Percentiles rank a stretch among this genome's conserved stretches.
These are phyloP conservation scores for Cyberlindnera mississippiensis DNA, from an alignment of 805 yeast species.

Conservation along the genomic window DNA sequence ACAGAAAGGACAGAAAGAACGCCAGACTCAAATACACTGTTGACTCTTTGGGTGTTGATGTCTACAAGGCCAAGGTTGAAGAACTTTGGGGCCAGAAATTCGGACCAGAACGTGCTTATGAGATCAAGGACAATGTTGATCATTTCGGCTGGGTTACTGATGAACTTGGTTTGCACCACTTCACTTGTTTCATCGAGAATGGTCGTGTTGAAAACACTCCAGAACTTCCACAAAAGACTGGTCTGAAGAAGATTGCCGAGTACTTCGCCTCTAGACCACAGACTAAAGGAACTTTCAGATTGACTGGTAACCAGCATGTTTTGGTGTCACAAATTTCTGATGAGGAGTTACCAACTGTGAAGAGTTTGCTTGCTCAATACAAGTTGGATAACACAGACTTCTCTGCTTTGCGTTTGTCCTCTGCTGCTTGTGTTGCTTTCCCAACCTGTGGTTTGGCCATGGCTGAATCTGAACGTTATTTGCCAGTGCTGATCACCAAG, in stretches of 20 bases:
- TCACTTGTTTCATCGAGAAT: conserved; percentile 91
- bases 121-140: conserved; percentile 84
- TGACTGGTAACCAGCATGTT: conserved; percentile 95
- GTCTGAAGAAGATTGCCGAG: conserved; percentile 75
- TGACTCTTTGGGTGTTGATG: conserved; percentile 89
- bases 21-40: conserved; percentile 96
- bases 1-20: conserved; percentile 93
- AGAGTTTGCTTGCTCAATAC: conserved; percentile 61
- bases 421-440: conserved; percentile 96
- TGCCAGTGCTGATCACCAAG: conserved; percentile 78
- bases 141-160: conserved; percentile 93
- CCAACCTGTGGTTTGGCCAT: conserved; percentile 98
- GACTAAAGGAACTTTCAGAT: conserved; percentile 79
- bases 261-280: conserved; percentile 45
- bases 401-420: conserved; percentile 81
- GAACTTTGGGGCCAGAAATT: conserved; percentile 75
- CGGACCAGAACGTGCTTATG: conserved; percentile 64
- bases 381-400: conserved; percentile 80
- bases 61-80: conserved; percentile 76
- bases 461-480: conserved; percentile 93
- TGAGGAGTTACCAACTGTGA: conserved; percentile 58
- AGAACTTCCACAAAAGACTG: conserved; percentile 85
- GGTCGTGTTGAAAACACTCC: conserved; percentile 95
- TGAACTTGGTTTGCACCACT: conserved; percentile 79
- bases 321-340: conserved; percentile 70